Evolutionary conservation across 257 asterid species (phyloP).

Genomic region (Capsicum rhomboideum): DNA sequence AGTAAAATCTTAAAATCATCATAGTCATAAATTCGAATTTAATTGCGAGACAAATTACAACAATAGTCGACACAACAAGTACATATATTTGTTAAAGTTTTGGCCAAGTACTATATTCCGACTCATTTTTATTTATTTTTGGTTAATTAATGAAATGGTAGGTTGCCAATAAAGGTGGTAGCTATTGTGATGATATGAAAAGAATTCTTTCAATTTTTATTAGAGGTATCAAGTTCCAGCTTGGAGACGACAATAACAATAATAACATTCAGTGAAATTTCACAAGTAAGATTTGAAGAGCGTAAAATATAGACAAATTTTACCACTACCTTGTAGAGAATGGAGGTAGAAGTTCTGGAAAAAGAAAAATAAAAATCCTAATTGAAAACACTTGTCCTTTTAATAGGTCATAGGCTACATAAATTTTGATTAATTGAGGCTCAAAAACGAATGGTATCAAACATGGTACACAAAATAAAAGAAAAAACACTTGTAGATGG

Average conservation of each 20-base stretch:
- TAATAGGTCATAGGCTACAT: rapidly evolving
- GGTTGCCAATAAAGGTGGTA: not conserved
- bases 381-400: not conserved
- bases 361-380: not conserved
- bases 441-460: not conserved
- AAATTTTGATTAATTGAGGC: not conserved
- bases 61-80: not conserved
- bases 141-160: not conserved
- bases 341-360: no score
- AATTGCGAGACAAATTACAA: not conserved
- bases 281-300: no score
- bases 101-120: not conserved
- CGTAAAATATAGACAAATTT: no score
- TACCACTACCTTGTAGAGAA: no score
- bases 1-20: not conserved
- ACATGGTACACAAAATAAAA: not conserved
- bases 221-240: rapidly evolving
- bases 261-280: no score
- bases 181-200: not conserved
- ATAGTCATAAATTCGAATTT: not conserved
- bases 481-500: not conserved
- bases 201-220: not conserved
- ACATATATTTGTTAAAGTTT: not conserved
- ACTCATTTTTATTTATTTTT: not conserved
- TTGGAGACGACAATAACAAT: no score